Percentiles rank a stretch among this genome's conserved stretches.
Evolutionary conservation across 78 protist species (phyloP).

Genomic region (Tieghemostelium lacteum): DNA sequence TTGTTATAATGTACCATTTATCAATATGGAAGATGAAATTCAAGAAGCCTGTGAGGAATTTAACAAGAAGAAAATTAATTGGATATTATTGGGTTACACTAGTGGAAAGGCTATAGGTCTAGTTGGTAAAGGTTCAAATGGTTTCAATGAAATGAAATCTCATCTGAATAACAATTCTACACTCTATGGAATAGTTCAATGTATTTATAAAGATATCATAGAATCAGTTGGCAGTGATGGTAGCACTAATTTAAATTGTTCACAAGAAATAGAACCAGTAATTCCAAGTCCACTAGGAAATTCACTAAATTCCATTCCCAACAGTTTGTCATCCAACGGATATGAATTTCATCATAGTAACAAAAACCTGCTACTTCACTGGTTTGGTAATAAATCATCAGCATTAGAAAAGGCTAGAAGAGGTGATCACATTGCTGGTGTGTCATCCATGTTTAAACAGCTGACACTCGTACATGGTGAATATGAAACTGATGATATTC

Average conservation of each 20-base stretch:
- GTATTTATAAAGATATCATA: not conserved
- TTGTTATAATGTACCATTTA: constrained; percentile 4
- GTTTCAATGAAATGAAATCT: constrained; percentile 40
- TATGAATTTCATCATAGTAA: not conserved
- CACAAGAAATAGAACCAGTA: no score
- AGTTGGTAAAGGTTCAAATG: constrained; percentile 11
- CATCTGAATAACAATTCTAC: not conserved
- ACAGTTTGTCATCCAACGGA: no score
- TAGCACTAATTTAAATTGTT: not conserved
- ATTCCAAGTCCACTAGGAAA: no score
- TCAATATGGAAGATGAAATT: not conserved
- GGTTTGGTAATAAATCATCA: constrained; percentile 40
- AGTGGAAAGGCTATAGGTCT: not conserved
- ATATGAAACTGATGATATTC: constrained; percentile 30
- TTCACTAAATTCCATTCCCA: no score
- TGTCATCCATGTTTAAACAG: constrained; percentile 25
- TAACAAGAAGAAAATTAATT: constrained; percentile 16
- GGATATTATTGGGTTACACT: constrained; percentile 49
- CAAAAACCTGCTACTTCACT: constrained; percentile 18
- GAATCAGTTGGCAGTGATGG: not conserved
- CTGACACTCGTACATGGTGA: constrained; percentile 42
- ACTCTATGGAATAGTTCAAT: constrained; percentile 11
- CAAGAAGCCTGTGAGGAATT: not conserved
- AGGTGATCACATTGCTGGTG: not conserved
- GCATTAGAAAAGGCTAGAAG: constrained; percentile 32